Percentiles rank a stretch among this genome's conserved stretches.
These are phyloP conservation scores for Thelonectria blattea DNA, from an alignment of 2,329 filamentous ascomycete species.

Conservation along the genomic window DNA sequence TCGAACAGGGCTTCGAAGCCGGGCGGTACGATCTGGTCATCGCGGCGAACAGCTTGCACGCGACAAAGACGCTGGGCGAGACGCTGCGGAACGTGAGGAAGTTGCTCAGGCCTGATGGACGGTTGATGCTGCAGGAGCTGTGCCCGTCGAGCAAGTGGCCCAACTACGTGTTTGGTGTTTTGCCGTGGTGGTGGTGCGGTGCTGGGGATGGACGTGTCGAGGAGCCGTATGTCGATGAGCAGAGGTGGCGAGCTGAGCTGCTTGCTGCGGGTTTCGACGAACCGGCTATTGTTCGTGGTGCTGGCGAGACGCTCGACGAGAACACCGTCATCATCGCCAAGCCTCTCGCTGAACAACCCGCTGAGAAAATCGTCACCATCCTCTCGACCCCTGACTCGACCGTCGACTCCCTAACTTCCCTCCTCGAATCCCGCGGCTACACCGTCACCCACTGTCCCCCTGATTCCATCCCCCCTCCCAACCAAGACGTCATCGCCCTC, in stretches of 20 bases:
- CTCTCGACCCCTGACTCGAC: background rate
- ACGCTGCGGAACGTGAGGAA: conserved; percentile 42
- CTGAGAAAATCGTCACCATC: conserved; percentile 1
- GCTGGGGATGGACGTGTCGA: conserved; percentile 34
- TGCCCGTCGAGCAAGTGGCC: conserved; percentile 30
- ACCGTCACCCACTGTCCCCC: conserved; percentile 23
- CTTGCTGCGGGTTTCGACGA: conserved; percentile 35
- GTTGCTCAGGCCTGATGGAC: conserved; percentile 42
- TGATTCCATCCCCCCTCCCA: conserved; percentile 20
- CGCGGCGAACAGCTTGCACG: conserved; percentile 46
- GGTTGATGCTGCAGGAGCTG: conserved; percentile 41
- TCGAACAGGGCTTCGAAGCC: conserved; percentile 41
- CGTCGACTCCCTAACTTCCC: background rate
- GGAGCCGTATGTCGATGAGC: conserved; percentile 35
- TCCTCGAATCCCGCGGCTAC: conserved; percentile 26
- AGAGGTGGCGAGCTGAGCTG: conserved; percentile 39
- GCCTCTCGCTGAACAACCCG: background rate
- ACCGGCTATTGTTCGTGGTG: conserved; percentile 27
- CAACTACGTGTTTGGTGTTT: conserved; percentile 40
- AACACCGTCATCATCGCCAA: conserved; percentile 21
- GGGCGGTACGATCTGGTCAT: conserved; percentile 47
- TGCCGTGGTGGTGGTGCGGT: conserved; percentile 47
- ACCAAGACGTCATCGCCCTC: conserved; percentile 37
- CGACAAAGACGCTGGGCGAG: conserved; percentile 38
- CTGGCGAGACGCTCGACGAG: conserved; percentile 22